Base-by-base conservation (phyloP, 805 yeast genomes). In the Lipomyces yamadae region DNA sequence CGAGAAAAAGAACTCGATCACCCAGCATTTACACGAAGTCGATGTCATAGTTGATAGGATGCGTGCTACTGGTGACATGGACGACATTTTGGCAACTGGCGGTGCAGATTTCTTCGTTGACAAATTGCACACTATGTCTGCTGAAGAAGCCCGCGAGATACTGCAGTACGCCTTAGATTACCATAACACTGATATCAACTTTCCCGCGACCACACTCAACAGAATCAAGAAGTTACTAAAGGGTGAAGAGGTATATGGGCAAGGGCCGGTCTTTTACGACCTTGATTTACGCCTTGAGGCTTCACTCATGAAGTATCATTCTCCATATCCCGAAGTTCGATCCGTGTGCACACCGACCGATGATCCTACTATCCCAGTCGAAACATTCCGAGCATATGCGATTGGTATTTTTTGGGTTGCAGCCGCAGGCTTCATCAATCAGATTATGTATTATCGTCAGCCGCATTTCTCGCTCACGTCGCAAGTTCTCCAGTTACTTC, bases 321-420 rank as follows among this genome's bases (percentile, higher is more conserved):
- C 88, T 0, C 87, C 87, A 2, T 85, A 85, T 67, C 86, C 88
- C 4, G 88, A 86, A 72, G 86, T 86, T 13, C 76, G 89, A 69
- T 60, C 69, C 6, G 70, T 66, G 18, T 60, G 65, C 50, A 37
- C 63, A 37, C 70, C 70, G 13, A 64, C 68, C 2, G 88, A 86
- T 71, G 87, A 85, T 65, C 83, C 83, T 0, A 58, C 69, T 3
- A 75, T 80, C 55, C 81, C 82, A 2, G 79, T 77, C 56, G 88
- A 86, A 65, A 85, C 87, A 5, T 73, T 84, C 61, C 79, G 89
- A 59, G 85, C 83, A 10, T 86, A 85, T 75, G 76, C 81, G n/a
- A 75, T 86, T 35, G 85, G 85, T 2, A 72, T 83, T 1, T 72
- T 84, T 61, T 85, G 86, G 85, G 82, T 85, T 3, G 76, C 84